These are phyloP conservation scores for Leishmania amazonensis DNA, from an alignment of 208 protist genomes.

Conservation along the genomic window DNA sequence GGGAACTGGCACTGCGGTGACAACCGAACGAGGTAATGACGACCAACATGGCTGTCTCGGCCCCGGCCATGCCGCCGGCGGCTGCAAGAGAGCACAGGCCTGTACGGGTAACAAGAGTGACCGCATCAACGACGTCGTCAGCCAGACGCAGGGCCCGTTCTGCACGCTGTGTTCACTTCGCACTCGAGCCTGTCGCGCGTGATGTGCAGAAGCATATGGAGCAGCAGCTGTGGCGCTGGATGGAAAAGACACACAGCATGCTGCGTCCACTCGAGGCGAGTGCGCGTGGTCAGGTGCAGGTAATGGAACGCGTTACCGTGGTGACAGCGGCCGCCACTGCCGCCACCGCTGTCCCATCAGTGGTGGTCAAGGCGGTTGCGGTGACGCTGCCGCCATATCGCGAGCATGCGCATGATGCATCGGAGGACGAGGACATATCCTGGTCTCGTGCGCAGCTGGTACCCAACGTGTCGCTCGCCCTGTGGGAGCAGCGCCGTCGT, in stretches of 20 bases:
- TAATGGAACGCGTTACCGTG: conserved; percentile 12
- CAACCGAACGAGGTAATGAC: not conserved
- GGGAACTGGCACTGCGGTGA: not conserved
- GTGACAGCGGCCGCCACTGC: not conserved
- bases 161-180: conserved; percentile 25
- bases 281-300: conserved; percentile 23
- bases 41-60: not conserved
- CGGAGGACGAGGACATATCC: conserved; percentile 13
- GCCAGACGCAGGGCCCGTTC: not conserved
- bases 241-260: conserved; percentile 17
- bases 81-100: not conserved
- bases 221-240: conserved; percentile 37
- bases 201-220: conserved; percentile 38
- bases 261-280: conserved; percentile 6
- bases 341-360: not conserved
- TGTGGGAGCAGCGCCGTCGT: conserved; percentile 21
- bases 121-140: not conserved
- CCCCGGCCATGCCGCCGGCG: not conserved
- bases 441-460: conserved; percentile 32
- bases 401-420: not conserved
- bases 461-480: conserved; percentile 8
- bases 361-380: conserved; percentile 34
- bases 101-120: not conserved
- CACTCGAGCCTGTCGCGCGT: conserved; percentile 22
- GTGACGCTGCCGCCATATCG: conserved; percentile 22